These are phyloP conservation scores for Crepidotus sp. DNA, from an alignment of 1,284 basidiomycete species.

Conservation along the genomic window DNA sequence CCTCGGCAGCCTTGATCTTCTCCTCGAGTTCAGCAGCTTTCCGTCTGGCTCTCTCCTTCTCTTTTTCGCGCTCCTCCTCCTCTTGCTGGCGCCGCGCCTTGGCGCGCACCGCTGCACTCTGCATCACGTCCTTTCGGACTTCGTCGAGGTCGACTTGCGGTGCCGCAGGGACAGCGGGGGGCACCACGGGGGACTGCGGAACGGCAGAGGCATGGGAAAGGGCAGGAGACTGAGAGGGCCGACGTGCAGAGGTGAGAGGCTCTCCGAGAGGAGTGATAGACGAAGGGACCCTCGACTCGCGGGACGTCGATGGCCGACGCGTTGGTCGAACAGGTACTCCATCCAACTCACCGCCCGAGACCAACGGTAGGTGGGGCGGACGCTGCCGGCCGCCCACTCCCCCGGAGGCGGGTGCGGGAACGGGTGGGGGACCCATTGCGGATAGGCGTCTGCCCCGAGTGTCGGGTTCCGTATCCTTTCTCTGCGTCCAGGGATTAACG, in stretches of 20 bases:
- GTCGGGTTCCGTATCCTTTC: slow-evolving; percentile 21
- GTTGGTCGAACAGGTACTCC: slow-evolving; percentile 15
- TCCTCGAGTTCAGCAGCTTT: slow-evolving; percentile 85
- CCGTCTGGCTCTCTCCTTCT: slow-evolving; percentile 73
- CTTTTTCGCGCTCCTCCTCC: slow-evolving; percentile 78
- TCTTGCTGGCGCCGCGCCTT: slow-evolving; percentile 73
- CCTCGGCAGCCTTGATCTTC: slow-evolving; percentile 45
- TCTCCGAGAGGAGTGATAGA: slow-evolving; percentile 19
- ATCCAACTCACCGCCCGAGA: slow-evolving; percentile 23
- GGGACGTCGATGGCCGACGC: slow-evolving; percentile 29
- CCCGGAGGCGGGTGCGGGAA: slow-evolving; percentile 33
- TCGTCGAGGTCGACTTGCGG: slow-evolving; percentile 52
- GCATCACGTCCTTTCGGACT: slow-evolving; percentile 79
- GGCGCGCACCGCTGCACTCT: slow-evolving; percentile 81
- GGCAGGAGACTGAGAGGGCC: slow-evolving; percentile 35
- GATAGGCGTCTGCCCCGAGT: slow-evolving; percentile 33
- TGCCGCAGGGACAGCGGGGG: slow-evolving; percentile 19
- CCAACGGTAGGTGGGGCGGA: slow-evolving; percentile 38
- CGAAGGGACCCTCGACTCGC: slow-evolving; percentile 28
- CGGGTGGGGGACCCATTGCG: slow-evolving; percentile 39
- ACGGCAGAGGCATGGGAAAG: slow-evolving; percentile 31
- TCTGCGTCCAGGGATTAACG: slow-evolving; percentile 17
- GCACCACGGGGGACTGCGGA: slow-evolving; percentile 26
- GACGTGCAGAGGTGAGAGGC: slow-evolving; percentile 24
- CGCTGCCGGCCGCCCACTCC: slow-evolving; percentile 33